Evolutionary conservation across 441 rosid species (phyloP).

Genomic region (Monsonia emarginata): DNA sequence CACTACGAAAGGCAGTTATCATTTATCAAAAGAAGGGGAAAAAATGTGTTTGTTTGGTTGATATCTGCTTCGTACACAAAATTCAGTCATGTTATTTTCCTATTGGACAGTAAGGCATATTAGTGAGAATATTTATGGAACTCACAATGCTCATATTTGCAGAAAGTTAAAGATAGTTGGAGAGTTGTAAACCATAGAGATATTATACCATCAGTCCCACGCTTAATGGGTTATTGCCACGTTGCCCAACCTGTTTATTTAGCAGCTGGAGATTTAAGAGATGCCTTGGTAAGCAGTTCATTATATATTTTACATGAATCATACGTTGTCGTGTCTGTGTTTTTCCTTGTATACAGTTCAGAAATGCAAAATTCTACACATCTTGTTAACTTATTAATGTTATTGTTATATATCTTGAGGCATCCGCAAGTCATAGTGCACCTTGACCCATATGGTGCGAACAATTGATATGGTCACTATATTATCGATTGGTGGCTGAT

Average conservation of each 20-base stretch:
- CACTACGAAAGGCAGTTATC: no score
- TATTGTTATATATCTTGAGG: background rate
- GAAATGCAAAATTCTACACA: no score
- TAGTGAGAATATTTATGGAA: conserved; percentile 13
- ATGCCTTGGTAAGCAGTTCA: conserved; percentile 45
- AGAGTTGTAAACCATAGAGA: conserved; percentile 93
- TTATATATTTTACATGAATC: background rate
- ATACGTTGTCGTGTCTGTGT: background rate
- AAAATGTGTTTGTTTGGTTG: no score
- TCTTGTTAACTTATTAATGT: no score
- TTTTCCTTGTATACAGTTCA: background rate
- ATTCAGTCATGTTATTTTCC: background rate
- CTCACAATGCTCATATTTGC: conserved; percentile 20
- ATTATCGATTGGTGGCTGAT: background rate
- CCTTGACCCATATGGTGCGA: background rate
- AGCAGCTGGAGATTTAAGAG: conserved; percentile 50
- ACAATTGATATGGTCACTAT: background rate
- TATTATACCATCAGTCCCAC: conserved; percentile 88
- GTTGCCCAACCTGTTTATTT: conserved; percentile 88
- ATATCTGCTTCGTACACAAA: background rate
- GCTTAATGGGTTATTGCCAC: conserved; percentile 93
- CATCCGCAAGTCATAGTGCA: background rate
- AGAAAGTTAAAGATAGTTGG: conserved; percentile 93
- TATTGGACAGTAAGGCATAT: background rate
- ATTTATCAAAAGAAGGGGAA: no score